These are phyloP conservation scores for Gossypium lobatum DNA, from an alignment of 441 rosid species.

Conservation along the genomic window DNA sequence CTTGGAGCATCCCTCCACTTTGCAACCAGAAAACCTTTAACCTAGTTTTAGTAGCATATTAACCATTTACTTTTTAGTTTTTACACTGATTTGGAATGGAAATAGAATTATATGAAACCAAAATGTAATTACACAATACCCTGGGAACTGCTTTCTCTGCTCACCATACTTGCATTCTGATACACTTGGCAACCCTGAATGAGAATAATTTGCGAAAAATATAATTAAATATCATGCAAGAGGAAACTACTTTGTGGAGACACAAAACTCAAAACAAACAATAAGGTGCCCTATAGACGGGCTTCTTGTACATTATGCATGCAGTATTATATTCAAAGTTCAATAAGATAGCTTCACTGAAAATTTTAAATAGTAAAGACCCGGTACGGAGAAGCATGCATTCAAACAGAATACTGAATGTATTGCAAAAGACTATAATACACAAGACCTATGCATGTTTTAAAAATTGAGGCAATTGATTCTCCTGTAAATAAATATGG, in stretches of 20 bases:
- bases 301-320: neutral
- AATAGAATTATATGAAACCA: neutral
- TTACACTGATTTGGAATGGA: neutral
- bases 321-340: neutral
- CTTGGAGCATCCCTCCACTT: neutral
- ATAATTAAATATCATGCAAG: slow-evolving; percentile 13
- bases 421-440: neutral
- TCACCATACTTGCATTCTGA: slow-evolving; percentile 28
- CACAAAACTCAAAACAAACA: neutral
- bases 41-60: neutral
- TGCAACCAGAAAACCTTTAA: neutral
- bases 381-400: neutral
- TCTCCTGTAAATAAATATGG: neutral
- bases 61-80: neutral
- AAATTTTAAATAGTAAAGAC: neutral
- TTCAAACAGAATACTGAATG: neutral
- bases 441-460: neutral
- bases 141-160: slow-evolving; percentile 29
- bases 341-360: neutral
- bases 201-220: slow-evolving; percentile 15
- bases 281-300: slow-evolving; percentile 1
- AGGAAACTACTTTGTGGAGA: slow-evolving; percentile 1
- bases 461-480: neutral
- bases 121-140: slow-evolving; percentile 31
- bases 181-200: slow-evolving; percentile 28